These are phyloP conservation scores for Chaetomiaceae sp. DNA, from an alignment of 2,329 filamentous ascomycete genomes.

Conservation along the genomic window DNA sequence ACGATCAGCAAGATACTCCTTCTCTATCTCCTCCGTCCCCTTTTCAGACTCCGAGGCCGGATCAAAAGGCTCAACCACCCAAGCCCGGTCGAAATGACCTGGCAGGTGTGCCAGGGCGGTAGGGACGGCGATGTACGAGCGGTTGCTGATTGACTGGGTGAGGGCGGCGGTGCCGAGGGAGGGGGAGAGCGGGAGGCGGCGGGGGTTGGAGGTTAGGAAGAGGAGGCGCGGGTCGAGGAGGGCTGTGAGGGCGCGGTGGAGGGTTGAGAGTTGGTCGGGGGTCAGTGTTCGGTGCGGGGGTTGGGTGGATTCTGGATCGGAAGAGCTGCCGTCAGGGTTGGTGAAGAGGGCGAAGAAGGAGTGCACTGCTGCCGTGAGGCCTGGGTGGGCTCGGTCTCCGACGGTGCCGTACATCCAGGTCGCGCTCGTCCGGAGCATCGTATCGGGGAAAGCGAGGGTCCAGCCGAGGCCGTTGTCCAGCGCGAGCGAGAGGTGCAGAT, in stretches of 20 bases:
- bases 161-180: conserved; percentile 6
- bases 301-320: background rate
- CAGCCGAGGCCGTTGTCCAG: conserved; percentile 13
- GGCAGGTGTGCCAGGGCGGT: conserved; percentile 16
- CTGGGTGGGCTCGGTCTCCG: background rate
- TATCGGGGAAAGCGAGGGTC: conserved; percentile 11
- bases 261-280: background rate
- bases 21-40: too few relatives aligned
- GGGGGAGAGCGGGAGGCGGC: conserved; percentile 11
- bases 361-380: background rate
- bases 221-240: conserved; percentile 17
- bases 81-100: conserved; percentile 17
- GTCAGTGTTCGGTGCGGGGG: background rate
- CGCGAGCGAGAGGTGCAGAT: conserved; percentile 1
- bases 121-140: conserved; percentile 21
- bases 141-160: conserved; percentile 14
- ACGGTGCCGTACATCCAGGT: background rate
- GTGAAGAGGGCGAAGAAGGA: conserved; percentile 6
- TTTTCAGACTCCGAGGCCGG: background rate
- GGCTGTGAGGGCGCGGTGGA: conserved; percentile 1
- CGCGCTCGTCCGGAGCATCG: background rate
- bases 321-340: too few relatives aligned
- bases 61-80: conserved; percentile 26
- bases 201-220: conserved; percentile 15
- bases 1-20: too few relatives aligned